Percentiles rank a stretch among this genome's conserved stretches.
Conservation (phyloP, 176 grass and related monocot species). For the Chloris gayana region DNA sequence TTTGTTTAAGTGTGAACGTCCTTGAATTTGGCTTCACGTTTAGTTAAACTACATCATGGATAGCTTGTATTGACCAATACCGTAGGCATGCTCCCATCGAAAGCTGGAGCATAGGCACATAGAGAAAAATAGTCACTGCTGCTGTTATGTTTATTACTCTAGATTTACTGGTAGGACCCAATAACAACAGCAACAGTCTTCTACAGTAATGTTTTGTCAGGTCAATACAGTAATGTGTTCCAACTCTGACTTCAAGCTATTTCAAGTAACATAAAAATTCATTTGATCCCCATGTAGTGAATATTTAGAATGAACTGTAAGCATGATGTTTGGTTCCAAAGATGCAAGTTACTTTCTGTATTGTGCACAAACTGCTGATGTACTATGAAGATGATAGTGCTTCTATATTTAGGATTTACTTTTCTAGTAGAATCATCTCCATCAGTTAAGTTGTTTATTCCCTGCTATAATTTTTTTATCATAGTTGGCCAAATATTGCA, state of each 20-base stretch:
- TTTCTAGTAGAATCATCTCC: neutral
- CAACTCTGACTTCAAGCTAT: neutral
- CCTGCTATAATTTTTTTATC: neutral
- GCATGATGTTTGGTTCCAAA: slow-evolving; percentile 1
- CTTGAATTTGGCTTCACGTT: neutral
- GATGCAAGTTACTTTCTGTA: neutral
- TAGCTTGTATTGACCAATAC: slow-evolving; percentile 32
- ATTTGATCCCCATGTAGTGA: neutral
- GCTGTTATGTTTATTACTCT: slow-evolving; percentile 17
- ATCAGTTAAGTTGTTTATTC: neutral
- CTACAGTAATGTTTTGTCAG: neutral
- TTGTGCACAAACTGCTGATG: neutral
- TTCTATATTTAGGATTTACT: neutral
- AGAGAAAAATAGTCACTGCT: neutral
- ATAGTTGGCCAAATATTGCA: neutral
- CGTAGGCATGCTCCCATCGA: neutral
- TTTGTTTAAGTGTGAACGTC: slow-evolving; percentile 1
- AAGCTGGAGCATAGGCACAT: slow-evolving; percentile 6
- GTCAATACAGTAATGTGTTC: neutral
- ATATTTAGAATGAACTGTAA: neutral
- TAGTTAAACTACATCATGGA: neutral
- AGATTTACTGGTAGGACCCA: neutral
- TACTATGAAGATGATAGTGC: neutral
- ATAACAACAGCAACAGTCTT: neutral
- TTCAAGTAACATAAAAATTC: neutral